A percentile compares a stretch with the other conserved stretches of the same genome.
phyloP scores from a whole-genome alignment of 2,329 filamentous ascomycete species.

The Fusarium buxicola region DNA sequence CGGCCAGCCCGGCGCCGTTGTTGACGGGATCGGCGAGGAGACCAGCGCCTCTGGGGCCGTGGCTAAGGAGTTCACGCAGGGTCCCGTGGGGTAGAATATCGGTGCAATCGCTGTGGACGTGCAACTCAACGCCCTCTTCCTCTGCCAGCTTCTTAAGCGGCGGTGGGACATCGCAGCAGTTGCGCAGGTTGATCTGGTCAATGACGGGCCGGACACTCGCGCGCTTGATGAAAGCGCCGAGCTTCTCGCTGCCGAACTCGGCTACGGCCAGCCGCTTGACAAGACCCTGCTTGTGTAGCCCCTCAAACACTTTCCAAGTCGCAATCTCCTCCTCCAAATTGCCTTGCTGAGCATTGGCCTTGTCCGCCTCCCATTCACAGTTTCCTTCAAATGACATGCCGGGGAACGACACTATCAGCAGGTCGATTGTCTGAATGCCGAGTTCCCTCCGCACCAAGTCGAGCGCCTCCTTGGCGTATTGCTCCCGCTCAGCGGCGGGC shows the following conservation, averaged over 20 bases:
- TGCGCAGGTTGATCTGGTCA: conserved; percentile 94
- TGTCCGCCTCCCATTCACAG: conserved; percentile 81
- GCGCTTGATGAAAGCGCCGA: conserved; percentile 79
- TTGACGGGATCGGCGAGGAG: conserved; percentile 74
- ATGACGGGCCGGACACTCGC: conserved; percentile 81
- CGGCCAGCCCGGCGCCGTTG: conserved; percentile 70
- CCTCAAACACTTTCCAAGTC: conserved; percentile 80
- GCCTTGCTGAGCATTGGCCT: conserved; percentile 69
- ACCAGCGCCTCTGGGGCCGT: conserved; percentile 77
- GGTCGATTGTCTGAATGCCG: conserved; percentile 78
- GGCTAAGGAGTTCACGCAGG: conserved; percentile 83
- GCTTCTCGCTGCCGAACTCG: conserved; percentile 88
- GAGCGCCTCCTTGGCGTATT: conserved; percentile 82
- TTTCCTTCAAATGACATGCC: conserved; percentile 94
- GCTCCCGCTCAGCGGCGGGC: conserved; percentile 70
- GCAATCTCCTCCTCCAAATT: conserved; percentile 74
- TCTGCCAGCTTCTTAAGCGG: conserved; percentile 88
- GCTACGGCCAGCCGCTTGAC: conserved; percentile 85
- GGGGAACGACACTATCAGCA: conserved; percentile 93
- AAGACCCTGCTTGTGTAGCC: conserved; percentile 75
- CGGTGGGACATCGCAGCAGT: conserved; percentile 96
- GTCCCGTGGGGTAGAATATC: conserved; percentile 91
- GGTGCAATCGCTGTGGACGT: conserved; percentile 94
- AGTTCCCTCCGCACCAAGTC: conserved; percentile 84
- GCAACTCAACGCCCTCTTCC: conserved; percentile 82